Evolutionary conservation across 345 rosid species (phyloP), one percentile per base, ranked within the genome.

Genomic region (Boechera divaricarpa): DNA sequence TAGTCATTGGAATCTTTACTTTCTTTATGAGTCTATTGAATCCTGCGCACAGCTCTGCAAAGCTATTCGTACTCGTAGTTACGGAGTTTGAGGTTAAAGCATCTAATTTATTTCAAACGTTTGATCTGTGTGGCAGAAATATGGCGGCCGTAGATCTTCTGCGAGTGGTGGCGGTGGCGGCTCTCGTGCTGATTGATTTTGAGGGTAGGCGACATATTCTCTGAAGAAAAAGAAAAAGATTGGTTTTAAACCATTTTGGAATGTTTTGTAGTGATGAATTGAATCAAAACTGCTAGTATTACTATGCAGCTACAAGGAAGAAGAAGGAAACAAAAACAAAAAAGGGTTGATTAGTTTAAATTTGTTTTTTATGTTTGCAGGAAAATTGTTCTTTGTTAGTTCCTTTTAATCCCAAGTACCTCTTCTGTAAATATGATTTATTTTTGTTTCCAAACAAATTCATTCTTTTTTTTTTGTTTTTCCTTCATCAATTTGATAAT

Each of bases 121-220:
- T 51, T 76, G 41, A 41, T 41, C n/a, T 63, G 49, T n/a, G 29
- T 18, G 45, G 64, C 83, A 84, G 86, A 86, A 83, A 61, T 86
- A 83, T 67, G 75, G 82, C 5, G 89, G 90, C 52, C 80, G 80
- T 83, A 85, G 76, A 61, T 65, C 87, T 60, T 74, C 87, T 70
- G 85, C 85, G 42, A 85, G 87, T 62, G 63, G 88, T 59, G 63
- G 88, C 81, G 73, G 87, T 18, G 82, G 69, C 0, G 55, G 69
- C 75, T 74, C 87, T 11, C 90, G 91, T 18, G 80, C 80, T 33
- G 80, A 70, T 45, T 77, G 71, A 77, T 21, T 21, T 21, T 21
- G 24, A 21, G 24, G 24, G 24, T 1, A 1, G 1, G 24, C 24
- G 24, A 21, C 24, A 21, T 21, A 1, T 21, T 21, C 24, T 21